Evolutionary conservation across 2,329 filamentous ascomycete genomes (phyloP).

Genomic region (Xylaria digitata): DNA sequence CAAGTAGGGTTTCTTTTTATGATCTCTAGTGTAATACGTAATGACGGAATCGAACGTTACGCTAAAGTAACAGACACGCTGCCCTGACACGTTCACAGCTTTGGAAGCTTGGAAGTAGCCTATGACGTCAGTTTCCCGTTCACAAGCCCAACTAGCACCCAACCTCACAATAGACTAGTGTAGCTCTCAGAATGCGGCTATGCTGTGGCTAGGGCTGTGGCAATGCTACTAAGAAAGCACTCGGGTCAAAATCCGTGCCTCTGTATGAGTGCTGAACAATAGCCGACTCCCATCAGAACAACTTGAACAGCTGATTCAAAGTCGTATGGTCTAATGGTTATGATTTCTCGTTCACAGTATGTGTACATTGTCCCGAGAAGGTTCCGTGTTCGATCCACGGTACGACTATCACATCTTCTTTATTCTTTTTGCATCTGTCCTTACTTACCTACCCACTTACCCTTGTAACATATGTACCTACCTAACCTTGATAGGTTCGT

Average conservation of each 20-base stretch:
- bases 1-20: background rate
- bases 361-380: slow-evolving; percentile 46
- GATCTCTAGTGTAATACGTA: slow-evolving; percentile 7
- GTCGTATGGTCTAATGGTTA: slow-evolving; percentile 52
- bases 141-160: background rate
- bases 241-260: too few relatives aligned
- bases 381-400: slow-evolving; percentile 52
- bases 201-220: slow-evolving; percentile 10
- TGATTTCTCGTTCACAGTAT: slow-evolving; percentile 50
- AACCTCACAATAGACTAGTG: too few relatives aligned
- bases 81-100: slow-evolving; percentile 21
- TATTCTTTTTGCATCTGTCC: too few relatives aligned
- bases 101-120: slow-evolving; percentile 30
- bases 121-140: slow-evolving; percentile 28
- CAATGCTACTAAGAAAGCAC: too few relatives aligned
- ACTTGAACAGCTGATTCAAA: slow-evolving; percentile 2
- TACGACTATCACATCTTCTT: slow-evolving; percentile 42
- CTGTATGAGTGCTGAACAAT: background rate
- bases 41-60: background rate
- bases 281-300: background rate
- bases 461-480: too few relatives aligned
- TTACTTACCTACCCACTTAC: too few relatives aligned
- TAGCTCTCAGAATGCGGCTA: slow-evolving; percentile 17
- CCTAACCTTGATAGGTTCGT: too few relatives aligned
- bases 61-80: background rate